Evolutionary conservation across 257 asterid species (phyloP), one percentile per base, ranked within the genome.

Genomic region (Coffea canephora): DNA sequence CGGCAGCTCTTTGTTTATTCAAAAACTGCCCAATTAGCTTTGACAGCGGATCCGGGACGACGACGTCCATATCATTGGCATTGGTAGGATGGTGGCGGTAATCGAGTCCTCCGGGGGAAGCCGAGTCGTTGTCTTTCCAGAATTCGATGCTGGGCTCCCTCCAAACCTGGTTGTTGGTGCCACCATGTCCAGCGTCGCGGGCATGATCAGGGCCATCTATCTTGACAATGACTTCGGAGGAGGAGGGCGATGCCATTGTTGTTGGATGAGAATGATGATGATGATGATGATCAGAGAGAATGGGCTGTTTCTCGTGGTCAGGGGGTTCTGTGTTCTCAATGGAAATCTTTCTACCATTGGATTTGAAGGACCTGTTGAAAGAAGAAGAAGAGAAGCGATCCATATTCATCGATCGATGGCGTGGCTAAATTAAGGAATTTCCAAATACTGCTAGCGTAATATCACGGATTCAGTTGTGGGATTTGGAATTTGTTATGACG

Each of bases 11-110:
- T 84, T 91, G 98, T 41, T 88, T 87, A 34, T 82, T 87, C 80
- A 90, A 31, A 39, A 93, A 93, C 74, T 90, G 89, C 3, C 88
- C 88, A n/a, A 93, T 93, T 61, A 93, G 82, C 84, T 78, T 81
- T 19, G 95, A 77, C 7, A 97, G 94, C 1, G 97, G 97, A 74
- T 90, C 92, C 7, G 84, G 90, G 21, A 59, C 54, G 79, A 70
- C 50, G 79, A 70, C 50, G 62, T 50, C 79, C 34, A 39, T 39
- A 31, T 31, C 31, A 31, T 78, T 78, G 45, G 61, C 41, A 34
- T 41, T 66, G 34, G 50, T 75, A 70, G 77, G 80, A 39, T 65
- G 76, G 31, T 31, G 31, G 31, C 31, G 31, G 69, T 64, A 68
- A 10, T 82, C 76, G 73, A 78, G 46, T 0, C 41, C 72, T 0